Percentiles rank a stretch among this genome's conserved stretches.
These are phyloP conservation scores for Rhododendron simsii DNA, from an alignment of 148 eudicot species.

Conservation along the genomic window DNA sequence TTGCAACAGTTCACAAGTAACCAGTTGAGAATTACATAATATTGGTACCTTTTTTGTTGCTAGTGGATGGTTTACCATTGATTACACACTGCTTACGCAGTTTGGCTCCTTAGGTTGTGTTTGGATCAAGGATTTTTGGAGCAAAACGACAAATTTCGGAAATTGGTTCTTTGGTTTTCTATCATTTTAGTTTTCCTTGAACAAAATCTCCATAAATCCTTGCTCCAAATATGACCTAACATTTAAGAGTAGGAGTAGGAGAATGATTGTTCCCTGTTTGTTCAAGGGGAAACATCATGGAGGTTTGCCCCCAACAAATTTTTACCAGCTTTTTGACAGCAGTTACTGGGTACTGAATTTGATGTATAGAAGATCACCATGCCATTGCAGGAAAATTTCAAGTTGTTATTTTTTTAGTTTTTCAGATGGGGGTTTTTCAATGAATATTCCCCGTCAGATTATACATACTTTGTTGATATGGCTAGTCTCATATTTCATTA, in stretches of 20 bases:
- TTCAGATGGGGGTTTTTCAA: neutral
- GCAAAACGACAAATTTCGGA: neutral
- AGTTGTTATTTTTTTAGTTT: constrained; percentile 3
- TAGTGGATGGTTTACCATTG: neutral
- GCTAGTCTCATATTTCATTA: neutral
- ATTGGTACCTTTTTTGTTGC: neutral
- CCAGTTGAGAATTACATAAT: neutral
- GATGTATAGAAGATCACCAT: constrained; percentile 28
- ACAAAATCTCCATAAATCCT: neutral
- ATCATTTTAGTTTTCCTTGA: neutral
- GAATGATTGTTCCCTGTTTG: neutral
- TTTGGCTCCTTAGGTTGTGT: neutral
- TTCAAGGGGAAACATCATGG: neutral
- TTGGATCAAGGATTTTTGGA: neutral
- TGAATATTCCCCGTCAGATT: neutral
- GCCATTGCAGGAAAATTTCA: constrained; percentile 3
- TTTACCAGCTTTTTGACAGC: neutral
- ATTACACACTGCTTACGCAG: neutral
- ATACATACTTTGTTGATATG: neutral
- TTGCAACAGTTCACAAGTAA: constrained; percentile 11
- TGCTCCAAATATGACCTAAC: neutral
- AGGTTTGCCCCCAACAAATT: neutral
- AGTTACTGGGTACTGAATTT: constrained; percentile 10
- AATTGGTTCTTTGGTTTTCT: neutral
- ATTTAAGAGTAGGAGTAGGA: neutral